Conservation (phyloP, 208 protist genomes). For the Trypanosoma congolense region DNA sequence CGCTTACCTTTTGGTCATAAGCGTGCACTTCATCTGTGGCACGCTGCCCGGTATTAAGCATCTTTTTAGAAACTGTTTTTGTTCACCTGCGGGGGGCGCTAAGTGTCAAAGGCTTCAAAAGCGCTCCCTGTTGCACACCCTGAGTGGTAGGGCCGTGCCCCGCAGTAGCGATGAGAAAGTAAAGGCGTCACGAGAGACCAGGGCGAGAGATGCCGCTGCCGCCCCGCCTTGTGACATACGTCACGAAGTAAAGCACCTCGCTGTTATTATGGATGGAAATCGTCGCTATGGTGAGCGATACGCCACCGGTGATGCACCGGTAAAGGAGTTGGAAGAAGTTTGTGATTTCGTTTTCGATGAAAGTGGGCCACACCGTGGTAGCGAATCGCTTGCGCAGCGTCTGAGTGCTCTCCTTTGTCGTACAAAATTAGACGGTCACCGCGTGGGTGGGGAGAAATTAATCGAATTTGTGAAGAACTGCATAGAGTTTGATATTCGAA, state of each 20-base stretch:
- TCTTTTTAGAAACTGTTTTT: not conserved
- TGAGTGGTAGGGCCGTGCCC: too few species aligned
- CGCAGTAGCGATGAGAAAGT: too few species aligned
- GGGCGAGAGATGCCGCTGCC: not conserved
- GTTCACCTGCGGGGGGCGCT: too few species aligned
- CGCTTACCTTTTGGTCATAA: conserved; percentile 5
- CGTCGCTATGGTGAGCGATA: conserved; percentile 49
- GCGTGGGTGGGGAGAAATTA: conserved; percentile 74
- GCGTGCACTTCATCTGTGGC: not conserved
- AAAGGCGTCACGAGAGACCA: too few species aligned
- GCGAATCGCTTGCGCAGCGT: conserved; percentile 22
- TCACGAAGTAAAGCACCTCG: conserved; percentile 72
- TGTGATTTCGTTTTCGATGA: conserved; percentile 15
- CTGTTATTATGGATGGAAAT: conserved; percentile 91
- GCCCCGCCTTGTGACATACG: not conserved
- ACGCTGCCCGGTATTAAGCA: not conserved
- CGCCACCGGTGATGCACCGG: not conserved
- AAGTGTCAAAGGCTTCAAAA: too few species aligned
- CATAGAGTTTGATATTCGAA: conserved; percentile 52
- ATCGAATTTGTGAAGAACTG: conserved; percentile 67
- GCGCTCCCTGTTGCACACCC: too few species aligned
- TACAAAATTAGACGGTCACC: conserved; percentile 75
- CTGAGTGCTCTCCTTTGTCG: conserved; percentile 39
- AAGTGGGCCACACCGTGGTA: not conserved
- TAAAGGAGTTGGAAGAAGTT: conserved; percentile 3